A percentile compares a stretch with the other conserved stretches of the same genome.
phyloP scores from a whole-genome alignment of 1,284 basidiomycete species.

The Boletellus deceptivus region DNA sequence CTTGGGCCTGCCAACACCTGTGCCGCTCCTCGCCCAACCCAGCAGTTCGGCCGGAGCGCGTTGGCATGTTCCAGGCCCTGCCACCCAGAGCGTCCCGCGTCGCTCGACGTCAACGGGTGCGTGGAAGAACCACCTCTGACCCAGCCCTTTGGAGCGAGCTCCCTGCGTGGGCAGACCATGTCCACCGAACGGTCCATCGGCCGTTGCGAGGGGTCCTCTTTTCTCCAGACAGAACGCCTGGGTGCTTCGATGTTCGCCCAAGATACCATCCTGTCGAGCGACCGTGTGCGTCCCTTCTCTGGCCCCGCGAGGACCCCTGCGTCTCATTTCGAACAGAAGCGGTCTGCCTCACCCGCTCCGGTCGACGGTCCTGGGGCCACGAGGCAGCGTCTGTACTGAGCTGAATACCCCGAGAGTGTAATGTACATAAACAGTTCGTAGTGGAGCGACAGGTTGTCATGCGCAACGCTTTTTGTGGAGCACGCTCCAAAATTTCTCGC shows the following conservation, averaged over 20 bases:
- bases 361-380: slow-evolving; percentile 1
- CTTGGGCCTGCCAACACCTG: slow-evolving; percentile 27
- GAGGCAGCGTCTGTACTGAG: slow-evolving; percentile 19
- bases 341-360: slow-evolving; percentile 10
- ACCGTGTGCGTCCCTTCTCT: slow-evolving; percentile 13
- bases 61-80: slow-evolving; percentile 13
- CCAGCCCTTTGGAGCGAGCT: slow-evolving; percentile 44
- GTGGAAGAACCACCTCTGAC: slow-evolving; percentile 28
- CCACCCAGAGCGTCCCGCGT: slow-evolving; percentile 1
- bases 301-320: background rate
- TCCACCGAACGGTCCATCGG: background rate
- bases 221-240: background rate
- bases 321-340: slow-evolving; percentile 15
- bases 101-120: background rate
- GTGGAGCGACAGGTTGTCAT: too few relatives aligned
- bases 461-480: slow-evolving; percentile 4
- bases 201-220: background rate
- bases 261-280: slow-evolving; percentile 1
- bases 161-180: slow-evolving; percentile 16
- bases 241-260: slow-evolving; percentile 22
- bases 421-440: too few relatives aligned
- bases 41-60: slow-evolving; percentile 31
- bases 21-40: slow-evolving; percentile 24
- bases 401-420: too few relatives aligned
- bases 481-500: background rate